These are phyloP conservation scores for Sporothrix variecibatus DNA, from an alignment of 2,329 filamentous ascomycete genomes.

Conservation along the genomic window DNA sequence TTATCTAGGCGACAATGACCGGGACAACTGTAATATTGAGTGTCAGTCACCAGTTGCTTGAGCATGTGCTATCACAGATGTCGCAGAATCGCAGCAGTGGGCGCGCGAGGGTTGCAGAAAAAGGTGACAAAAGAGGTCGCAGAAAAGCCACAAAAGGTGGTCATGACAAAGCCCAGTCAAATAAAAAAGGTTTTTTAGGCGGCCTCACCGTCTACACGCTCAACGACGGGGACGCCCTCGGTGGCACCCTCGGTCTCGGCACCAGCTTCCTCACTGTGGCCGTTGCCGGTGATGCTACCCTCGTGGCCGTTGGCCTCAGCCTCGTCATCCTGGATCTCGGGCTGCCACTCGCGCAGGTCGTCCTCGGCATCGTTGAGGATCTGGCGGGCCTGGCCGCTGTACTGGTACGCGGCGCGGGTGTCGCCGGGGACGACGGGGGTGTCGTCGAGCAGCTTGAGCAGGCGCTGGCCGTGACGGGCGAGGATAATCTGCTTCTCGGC, in stretches of 20 bases:
- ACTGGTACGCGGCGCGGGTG: slow-evolving; percentile 66
- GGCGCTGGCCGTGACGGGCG: slow-evolving; percentile 82
- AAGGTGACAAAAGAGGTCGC: not conserved
- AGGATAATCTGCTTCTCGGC: slow-evolving; percentile 96
- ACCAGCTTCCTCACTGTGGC: not conserved
- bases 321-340: slow-evolving; percentile 42
- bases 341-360: slow-evolving; percentile 75
- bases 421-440: slow-evolving; percentile 88
- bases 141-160: not conserved
- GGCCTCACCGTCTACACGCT: slow-evolving; percentile 17
- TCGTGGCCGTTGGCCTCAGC: slow-evolving; percentile 15
- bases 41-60: slow-evolving; percentile 7
- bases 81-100: not conserved
- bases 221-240: not conserved
- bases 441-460: slow-evolving; percentile 86
- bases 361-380: slow-evolving; percentile 91
- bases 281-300: slow-evolving; percentile 7
- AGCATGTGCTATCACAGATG: not conserved
- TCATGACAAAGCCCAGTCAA: not conserved
- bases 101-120: slow-evolving; percentile 6
- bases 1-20: slow-evolving; percentile 12
- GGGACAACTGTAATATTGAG: not conserved
- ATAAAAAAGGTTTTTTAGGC: not conserved
- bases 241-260: slow-evolving; percentile 4
- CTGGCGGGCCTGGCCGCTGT: slow-evolving; percentile 70